Conservation (phyloP, 2,329 filamentous ascomycete genomes). For the Fusarium lyarnte region DNA sequence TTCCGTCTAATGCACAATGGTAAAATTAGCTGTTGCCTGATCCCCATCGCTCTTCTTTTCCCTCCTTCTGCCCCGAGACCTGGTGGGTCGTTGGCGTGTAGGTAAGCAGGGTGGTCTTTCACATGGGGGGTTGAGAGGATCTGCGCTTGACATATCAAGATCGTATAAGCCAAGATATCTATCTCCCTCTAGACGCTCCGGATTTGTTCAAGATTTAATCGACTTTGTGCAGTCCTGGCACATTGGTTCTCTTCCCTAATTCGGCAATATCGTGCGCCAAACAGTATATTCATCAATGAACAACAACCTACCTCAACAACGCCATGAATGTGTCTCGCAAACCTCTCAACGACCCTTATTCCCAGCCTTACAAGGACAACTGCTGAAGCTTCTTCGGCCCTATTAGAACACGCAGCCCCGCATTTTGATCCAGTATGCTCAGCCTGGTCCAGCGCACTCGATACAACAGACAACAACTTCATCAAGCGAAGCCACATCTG, state of each 20-base stretch:
- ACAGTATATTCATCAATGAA: background rate
- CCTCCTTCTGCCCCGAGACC: constrained; percentile 8
- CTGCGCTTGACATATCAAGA: constrained; percentile 14
- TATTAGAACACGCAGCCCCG: constrained; percentile 16
- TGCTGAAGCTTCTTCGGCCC: constrained; percentile 19
- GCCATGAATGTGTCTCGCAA: background rate
- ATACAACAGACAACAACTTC: constrained; percentile 13
- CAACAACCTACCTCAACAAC: background rate
- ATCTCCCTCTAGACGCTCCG: background rate
- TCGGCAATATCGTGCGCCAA: background rate
- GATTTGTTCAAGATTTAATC: background rate
- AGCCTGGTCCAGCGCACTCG: constrained; percentile 8
- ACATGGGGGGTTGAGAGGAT: constrained; percentile 19
- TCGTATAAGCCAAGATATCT: constrained; percentile 1
- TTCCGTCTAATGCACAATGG: constrained; percentile 1
- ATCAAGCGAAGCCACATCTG: constrained; percentile 25
- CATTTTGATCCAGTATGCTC: constrained; percentile 1
- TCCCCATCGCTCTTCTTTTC: background rate
- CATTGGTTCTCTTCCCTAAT: background rate
- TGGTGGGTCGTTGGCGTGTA: constrained; percentile 20
- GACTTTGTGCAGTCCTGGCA: background rate
- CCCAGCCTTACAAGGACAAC: constrained; percentile 21
- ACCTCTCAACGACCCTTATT: background rate
- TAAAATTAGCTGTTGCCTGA: background rate
- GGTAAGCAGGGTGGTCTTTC: constrained; percentile 18